phyloP scores from a whole-genome alignment of 1,284 basidiomycete genomes.

The Omphalotus olearius region DNA sequence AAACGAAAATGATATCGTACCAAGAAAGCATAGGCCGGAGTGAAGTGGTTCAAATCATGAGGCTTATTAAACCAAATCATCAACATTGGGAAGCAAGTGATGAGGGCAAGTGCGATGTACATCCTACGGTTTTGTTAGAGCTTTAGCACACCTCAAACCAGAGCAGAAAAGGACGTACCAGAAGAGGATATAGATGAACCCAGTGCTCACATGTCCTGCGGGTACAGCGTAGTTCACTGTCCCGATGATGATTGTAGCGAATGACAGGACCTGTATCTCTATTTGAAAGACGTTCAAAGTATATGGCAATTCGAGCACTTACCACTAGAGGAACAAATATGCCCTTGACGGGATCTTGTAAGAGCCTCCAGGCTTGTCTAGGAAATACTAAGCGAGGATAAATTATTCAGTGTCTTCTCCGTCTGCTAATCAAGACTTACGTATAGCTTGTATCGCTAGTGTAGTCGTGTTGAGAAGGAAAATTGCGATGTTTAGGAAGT shows the following conservation, averaged over 20 bases:
- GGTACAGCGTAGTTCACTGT: conserved; percentile 43
- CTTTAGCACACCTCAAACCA: neutral
- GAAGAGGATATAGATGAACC: conserved; percentile 37
- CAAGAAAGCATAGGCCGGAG: conserved; percentile 45
- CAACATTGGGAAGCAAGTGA: conserved; percentile 44
- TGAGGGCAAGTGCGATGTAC: conserved; percentile 36
- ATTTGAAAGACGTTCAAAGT: neutral
- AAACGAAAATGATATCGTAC: conserved; percentile 21
- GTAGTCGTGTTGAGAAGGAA: conserved; percentile 40
- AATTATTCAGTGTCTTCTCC: neutral
- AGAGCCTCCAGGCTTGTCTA: conserved; percentile 34
- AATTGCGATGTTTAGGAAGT: conserved; percentile 40
- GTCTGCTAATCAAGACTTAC: conserved; percentile 23
- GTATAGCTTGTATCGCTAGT: conserved; percentile 37
- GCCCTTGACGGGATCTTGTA: conserved; percentile 41
- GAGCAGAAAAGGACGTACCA: conserved; percentile 29
- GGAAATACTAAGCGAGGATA: conserved; percentile 33
- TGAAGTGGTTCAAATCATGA: conserved; percentile 40
- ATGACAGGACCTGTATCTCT: conserved; percentile 34
- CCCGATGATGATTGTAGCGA: conserved; percentile 48
- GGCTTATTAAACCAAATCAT: conserved; percentile 49
- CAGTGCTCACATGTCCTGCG: conserved; percentile 27
- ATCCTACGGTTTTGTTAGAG: conserved; percentile 28
- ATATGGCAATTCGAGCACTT: neutral
- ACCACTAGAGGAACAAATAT: conserved; percentile 45